phyloP scores from a whole-genome alignment of 2,329 filamentous ascomycete species.

The Pseudogymnoascus sp. region DNA sequence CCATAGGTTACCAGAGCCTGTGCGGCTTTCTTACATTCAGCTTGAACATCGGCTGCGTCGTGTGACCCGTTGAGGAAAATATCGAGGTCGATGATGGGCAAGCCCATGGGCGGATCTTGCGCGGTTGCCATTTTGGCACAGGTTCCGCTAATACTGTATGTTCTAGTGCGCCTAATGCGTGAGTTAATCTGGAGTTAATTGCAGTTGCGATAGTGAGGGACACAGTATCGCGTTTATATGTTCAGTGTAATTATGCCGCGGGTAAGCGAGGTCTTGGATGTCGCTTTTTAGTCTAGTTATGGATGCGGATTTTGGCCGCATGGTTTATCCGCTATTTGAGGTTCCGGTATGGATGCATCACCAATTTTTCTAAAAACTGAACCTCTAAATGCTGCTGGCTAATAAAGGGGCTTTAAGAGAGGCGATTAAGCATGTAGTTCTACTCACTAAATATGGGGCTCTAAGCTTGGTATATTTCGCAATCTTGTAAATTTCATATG shows the following conservation, averaged over 20 bases:
- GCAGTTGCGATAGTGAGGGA: neutral
- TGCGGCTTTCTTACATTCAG: slow-evolving; percentile 48
- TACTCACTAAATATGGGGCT: neutral
- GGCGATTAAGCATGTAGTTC: neutral
- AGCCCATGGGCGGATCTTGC: slow-evolving; percentile 42
- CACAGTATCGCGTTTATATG: slow-evolving; percentile 1
- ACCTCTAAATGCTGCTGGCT: neutral
- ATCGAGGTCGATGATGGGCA: slow-evolving; percentile 53
- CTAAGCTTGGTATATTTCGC: neutral
- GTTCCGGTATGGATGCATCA: neutral
- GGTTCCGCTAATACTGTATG: neutral
- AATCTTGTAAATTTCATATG: neutral
- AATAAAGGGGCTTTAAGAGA: neutral
- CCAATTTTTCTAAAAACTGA: neutral
- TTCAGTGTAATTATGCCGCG: neutral
- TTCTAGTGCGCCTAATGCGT: neutral
- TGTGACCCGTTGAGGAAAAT: slow-evolving; percentile 41
- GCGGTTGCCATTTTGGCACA: neutral
- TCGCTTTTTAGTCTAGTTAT: neutral
- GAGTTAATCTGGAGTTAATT: slow-evolving; percentile 1
- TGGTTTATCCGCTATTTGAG: neutral
- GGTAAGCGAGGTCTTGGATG: neutral
- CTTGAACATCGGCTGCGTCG: slow-evolving; percentile 37
- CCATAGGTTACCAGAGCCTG: slow-evolving; percentile 52
- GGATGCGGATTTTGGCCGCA: neutral